phyloP scores from a whole-genome alignment of 495 filamentous ascomycete genomes.

The Hypoxylon fuscum region DNA sequence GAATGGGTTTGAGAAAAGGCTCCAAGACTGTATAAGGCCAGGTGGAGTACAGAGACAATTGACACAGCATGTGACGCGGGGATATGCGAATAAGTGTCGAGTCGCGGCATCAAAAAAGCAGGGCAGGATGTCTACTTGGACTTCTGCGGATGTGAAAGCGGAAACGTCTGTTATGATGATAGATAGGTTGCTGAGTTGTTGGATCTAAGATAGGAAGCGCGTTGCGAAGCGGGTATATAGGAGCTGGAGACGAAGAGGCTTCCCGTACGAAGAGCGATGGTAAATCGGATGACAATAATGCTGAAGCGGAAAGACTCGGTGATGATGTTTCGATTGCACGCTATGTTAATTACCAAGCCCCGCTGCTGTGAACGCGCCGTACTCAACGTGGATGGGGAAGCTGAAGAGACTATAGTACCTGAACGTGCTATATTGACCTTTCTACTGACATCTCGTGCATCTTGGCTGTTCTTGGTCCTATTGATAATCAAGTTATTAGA shows the following conservation, averaged over 20 bases:
- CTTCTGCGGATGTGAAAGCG: constrained; percentile 8
- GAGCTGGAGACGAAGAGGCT: not conserved
- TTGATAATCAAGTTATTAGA: constrained; percentile 1
- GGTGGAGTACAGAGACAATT: constrained; percentile 13
- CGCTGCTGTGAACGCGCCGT: no score
- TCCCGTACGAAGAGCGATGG: not conserved
- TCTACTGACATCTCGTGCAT: constrained; percentile 11
- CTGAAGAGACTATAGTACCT: not conserved
- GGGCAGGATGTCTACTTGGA: constrained; percentile 5
- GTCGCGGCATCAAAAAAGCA: constrained; percentile 10
- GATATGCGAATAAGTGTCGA: constrained; percentile 14
- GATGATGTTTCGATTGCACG: not conserved
- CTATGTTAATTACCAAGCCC: not conserved
- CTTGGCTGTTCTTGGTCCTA: constrained; percentile 14
- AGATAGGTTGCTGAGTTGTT: constrained; percentile 4
- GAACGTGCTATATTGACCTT: constrained; percentile 13
- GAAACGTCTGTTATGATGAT: constrained; percentile 16
- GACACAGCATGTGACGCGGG: constrained; percentile 15
- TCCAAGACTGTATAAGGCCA: constrained; percentile 9
- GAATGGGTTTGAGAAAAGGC: not conserved
- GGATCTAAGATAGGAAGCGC: not conserved
- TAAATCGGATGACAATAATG: not conserved
- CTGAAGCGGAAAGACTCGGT: not conserved
- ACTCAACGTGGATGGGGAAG: no score
- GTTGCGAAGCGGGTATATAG: not conserved